Percentiles rank a stretch among this genome's conserved stretches.
These are phyloP conservation scores for Thozetella sp. DNA, from an alignment of 495 filamentous ascomycete species.

Conservation along the genomic window DNA sequence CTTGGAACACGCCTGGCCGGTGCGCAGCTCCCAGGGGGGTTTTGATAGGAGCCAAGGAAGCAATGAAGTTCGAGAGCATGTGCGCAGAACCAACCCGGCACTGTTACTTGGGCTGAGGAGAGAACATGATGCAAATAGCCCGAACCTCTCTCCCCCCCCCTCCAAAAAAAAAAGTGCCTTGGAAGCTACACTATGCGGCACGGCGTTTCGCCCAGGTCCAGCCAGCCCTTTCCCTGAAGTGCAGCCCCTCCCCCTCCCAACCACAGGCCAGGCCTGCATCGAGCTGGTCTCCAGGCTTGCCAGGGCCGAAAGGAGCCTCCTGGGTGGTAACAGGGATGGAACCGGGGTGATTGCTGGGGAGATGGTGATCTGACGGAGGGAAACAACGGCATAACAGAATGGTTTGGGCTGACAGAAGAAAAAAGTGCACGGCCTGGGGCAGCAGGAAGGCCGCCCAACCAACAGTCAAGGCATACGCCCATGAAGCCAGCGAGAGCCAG, in stretches of 20 bases:
- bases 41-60: no score
- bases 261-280: background rate
- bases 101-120: background rate
- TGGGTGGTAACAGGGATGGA: background rate
- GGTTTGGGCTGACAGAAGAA: background rate
- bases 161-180: background rate
- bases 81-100: background rate
- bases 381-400: slow-evolving; percentile 12
- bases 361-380: slow-evolving; percentile 13
- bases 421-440: background rate
- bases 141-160: no score
- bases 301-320: background rate
- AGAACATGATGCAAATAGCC: no score
- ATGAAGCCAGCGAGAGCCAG: no score
- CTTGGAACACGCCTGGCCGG: no score
- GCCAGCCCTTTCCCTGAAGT: background rate
- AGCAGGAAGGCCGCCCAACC: no score
- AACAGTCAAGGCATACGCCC: no score
- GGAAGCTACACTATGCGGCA: background rate
- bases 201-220: background rate
- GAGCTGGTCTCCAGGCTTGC: no score
- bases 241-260: background rate
- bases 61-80: background rate
- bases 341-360: background rate
- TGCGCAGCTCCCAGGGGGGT: no score